These are phyloP conservation scores for Fragaria ananassa DNA, from an alignment of 306 rosid genomes.

Conservation along the genomic window DNA sequence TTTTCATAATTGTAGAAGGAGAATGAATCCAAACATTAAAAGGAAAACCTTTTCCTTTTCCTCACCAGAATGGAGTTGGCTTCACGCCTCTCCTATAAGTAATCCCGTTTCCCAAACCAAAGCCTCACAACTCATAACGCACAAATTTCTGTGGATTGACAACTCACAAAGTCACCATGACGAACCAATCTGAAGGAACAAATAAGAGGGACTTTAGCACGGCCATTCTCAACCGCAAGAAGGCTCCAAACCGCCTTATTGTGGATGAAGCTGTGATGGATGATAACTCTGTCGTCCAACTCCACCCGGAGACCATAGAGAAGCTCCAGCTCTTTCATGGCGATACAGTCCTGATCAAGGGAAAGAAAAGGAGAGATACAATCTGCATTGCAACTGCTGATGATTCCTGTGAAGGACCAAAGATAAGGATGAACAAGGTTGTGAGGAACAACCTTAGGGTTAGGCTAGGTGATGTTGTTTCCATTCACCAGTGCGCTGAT, in stretches of 20 bases:
- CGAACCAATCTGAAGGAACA: conserved; percentile 31
- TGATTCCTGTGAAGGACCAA: no score
- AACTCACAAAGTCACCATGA: background rate
- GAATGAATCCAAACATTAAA: background rate
- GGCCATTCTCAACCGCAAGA: conserved; percentile 69
- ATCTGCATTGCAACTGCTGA: conserved; percentile 24
- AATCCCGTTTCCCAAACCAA: background rate
- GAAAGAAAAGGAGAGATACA: conserved; percentile 34
- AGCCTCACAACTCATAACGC: background rate
- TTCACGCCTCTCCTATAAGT: background rate
- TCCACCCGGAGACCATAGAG: conserved; percentile 63
- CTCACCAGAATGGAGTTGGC: background rate
- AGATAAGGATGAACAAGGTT: no score
- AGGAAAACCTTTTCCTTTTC: background rate
- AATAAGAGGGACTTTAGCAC: conserved; percentile 65
- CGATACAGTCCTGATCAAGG: conserved; percentile 65
- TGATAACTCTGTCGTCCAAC: conserved; percentile 63
- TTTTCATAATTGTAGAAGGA: background rate
- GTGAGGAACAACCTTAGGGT: no score
- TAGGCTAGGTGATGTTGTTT: no score
- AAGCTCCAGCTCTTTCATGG: conserved; percentile 71
- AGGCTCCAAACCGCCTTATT: conserved; percentile 64
- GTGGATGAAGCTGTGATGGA: conserved; percentile 74
- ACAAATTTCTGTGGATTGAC: no score
- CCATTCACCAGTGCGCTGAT: no score